Evolutionary conservation across 1,284 basidiomycete genomes (phyloP), one percentile per base, ranked within the genome.

Genomic region (Naganishia sp.): DNA sequence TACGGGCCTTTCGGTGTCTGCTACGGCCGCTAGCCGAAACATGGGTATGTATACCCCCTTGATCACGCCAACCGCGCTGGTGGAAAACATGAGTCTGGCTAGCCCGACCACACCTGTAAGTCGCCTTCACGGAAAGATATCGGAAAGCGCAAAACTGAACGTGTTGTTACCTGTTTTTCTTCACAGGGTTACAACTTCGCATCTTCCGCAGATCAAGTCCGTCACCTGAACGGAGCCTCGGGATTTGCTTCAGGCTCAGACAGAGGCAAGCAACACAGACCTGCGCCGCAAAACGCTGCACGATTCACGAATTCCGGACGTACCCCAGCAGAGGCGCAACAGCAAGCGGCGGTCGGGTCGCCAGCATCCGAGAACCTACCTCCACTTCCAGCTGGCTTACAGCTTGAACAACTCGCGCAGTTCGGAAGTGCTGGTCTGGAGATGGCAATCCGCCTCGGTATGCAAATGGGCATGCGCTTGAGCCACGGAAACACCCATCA

Each of bases 401-500:
- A 77, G 2, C 49, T 80, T n/a, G 72, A 72, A 18, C 75, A 78
- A 45, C 68, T 80, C 23, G 71, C 76, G 0, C 75, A 79, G 63
- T 75, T 74, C 55, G 78, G 77, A 9, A 72, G 71, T 45, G 75
- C 74, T 2, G 77, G 77, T 1, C 65, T 81, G n/a, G 78, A 80
- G 49, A 77, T 80, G 76, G 80, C 80, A 9, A 79, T 81, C 43
- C 69, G 80, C n/a, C 75, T 81, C 71, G 80, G 80, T 0, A 80
- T 81, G 77, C 75, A 77, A 4, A 77, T 81, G 25, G 80, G 78
- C 3, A 78, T 81, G 77, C 73, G 50, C n/a, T 42, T 61, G 11
- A 61, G 48, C 28, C 59, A 61, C 25, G 36, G 59, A 39, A 42
- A 52, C n/a, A 36, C 21, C 3, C 48, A 72, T 9, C 44, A 76